Percentiles rank a stretch among this genome's conserved stretches.
These are phyloP conservation scores for Colletotrichum tropicicola DNA, from an alignment of 2,329 filamentous ascomycete genomes.

Conservation along the genomic window DNA sequence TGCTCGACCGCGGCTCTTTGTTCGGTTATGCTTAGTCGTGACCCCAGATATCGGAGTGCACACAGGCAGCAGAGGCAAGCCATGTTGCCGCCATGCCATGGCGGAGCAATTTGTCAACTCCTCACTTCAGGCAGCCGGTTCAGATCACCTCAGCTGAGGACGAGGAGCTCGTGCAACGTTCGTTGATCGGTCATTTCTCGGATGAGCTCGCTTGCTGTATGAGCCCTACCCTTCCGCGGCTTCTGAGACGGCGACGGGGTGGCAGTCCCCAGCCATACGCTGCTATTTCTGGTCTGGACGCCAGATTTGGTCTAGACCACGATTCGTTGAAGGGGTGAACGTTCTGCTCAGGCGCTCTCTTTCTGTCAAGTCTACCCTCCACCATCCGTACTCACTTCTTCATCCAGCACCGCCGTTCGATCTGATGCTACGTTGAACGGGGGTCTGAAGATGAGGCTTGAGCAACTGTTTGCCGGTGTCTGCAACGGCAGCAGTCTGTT, in stretches of 20 bases:
- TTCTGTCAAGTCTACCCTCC: neutral
- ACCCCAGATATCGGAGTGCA: neutral
- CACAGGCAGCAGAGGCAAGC: neutral
- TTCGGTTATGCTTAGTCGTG: neutral
- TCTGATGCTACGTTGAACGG: neutral
- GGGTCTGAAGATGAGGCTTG: neutral
- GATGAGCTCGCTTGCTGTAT: neutral
- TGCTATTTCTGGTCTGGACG: neutral
- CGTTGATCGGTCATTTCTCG: neutral
- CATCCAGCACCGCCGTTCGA: neutral
- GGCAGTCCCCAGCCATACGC: neutral
- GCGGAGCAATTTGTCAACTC: conserved; percentile 2
- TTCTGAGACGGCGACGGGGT: neutral
- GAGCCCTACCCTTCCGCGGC: neutral
- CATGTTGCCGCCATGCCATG: neutral
- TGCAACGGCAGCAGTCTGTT: neutral
- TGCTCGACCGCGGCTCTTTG: too few species aligned
- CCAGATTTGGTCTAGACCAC: neutral
- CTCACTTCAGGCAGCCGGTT: neutral
- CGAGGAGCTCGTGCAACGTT: neutral
- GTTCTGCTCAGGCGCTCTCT: neutral
- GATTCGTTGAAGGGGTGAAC: neutral
- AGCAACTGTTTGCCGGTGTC: neutral
- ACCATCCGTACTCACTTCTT: neutral
- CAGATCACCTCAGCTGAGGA: conserved; percentile 3